Conservation (phyloP, 2,329 filamentous ascomycete species). For the Colletotrichum somersetense region DNA sequence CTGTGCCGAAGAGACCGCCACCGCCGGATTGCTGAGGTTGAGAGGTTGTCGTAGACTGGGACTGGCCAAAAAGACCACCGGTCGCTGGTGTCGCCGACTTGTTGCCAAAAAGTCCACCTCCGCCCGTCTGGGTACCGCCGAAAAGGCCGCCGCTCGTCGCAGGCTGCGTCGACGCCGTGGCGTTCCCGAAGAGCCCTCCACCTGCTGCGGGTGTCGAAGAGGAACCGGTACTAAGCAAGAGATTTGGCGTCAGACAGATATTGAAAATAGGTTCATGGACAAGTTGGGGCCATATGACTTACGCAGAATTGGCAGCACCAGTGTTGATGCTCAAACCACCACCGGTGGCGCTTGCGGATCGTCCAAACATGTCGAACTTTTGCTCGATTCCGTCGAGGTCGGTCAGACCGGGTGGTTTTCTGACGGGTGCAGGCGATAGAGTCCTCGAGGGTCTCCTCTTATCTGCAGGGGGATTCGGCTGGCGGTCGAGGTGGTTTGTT, state of each 20-base stretch:
- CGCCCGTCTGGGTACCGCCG: constrained; percentile 50
- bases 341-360: constrained; percentile 45
- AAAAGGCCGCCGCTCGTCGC: constrained; percentile 54
- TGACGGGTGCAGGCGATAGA: background rate
- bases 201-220: constrained; percentile 32
- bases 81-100: constrained; percentile 46
- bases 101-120: constrained; percentile 35
- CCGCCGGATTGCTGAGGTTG: constrained; percentile 47
- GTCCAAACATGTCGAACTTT: constrained; percentile 29
- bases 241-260: background rate
- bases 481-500: background rate
- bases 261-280: no score
- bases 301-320: constrained; percentile 70
- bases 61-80: constrained; percentile 52
- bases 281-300: constrained; percentile 45
- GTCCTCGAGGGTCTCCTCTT: background rate
- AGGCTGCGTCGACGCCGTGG: constrained; percentile 45
- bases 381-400: constrained; percentile 14
- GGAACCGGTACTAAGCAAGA: constrained; percentile 6
- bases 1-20: constrained; percentile 32
- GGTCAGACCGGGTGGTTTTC: no score
- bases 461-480: background rate
- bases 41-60: constrained; percentile 38
- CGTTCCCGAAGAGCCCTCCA: constrained; percentile 35
- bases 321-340: constrained; percentile 75